phyloP scores from a whole-genome alignment of 257 asterid species.

The Jaltomata sinuosa region DNA sequence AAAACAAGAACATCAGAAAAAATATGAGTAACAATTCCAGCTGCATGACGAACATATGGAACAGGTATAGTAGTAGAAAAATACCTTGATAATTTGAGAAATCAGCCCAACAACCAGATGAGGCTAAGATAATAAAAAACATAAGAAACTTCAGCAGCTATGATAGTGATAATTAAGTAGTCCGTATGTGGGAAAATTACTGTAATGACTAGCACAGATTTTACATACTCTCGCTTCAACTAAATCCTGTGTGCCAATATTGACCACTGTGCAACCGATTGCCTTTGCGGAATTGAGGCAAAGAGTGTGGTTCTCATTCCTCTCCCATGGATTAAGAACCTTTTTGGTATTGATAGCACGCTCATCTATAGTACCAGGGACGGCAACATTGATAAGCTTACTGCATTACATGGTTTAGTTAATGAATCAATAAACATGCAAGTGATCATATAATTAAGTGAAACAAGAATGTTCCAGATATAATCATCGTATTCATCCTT shows the following conservation, averaged over 20 bases:
- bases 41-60: not conserved
- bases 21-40: not conserved
- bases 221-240: slow-evolving; percentile 76
- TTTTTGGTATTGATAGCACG: slow-evolving; percentile 86
- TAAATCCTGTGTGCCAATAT: slow-evolving; percentile 91
- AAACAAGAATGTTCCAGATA: not conserved
- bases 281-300: slow-evolving; percentile 98
- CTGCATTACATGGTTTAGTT: slow-evolving; percentile 32
- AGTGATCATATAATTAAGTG: not conserved
- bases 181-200: not conserved
- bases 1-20: not conserved
- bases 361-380: slow-evolving; percentile 90
- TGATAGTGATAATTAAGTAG: not conserved
- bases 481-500: not conserved
- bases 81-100: slow-evolving; percentile 90
- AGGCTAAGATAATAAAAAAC: slow-evolving; percentile 42
- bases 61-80: not conserved
- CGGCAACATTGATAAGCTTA: slow-evolving; percentile 93
- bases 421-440: slow-evolving; percentile 5
- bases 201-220: not conserved
- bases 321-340: slow-evolving; percentile 85
- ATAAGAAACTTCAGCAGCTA: not conserved
- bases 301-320: slow-evolving; percentile 83
- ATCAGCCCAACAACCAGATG: slow-evolving; percentile 89
- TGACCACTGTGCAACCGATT: slow-evolving; percentile 95